phyloP scores from a whole-genome alignment of 179 eudicot genomes.

The Beta macrorhiza region DNA sequence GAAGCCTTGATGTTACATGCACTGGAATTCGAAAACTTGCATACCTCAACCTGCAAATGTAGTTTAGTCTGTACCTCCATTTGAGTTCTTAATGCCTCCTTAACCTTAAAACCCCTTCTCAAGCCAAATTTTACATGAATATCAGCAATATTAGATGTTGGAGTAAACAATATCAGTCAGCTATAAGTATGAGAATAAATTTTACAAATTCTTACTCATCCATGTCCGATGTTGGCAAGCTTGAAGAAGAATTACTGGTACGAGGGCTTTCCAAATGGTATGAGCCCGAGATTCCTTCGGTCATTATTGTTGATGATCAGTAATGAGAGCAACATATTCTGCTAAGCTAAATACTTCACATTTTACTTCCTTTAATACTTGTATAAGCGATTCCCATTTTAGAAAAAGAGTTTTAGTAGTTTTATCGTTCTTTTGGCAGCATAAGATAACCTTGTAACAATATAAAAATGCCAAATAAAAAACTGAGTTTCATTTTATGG shows the following conservation, averaged over 20 bases:
- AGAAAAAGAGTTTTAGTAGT: neutral
- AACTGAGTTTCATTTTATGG: neutral
- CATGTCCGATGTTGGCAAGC: slow-evolving; percentile 55
- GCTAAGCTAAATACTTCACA: neutral
- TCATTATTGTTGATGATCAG: slow-evolving; percentile 25
- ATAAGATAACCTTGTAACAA: no score
- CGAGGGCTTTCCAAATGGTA: slow-evolving; percentile 62
- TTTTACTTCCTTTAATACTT: neutral
- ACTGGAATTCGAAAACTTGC: slow-evolving; percentile 1
- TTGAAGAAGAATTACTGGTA: slow-evolving; percentile 55
- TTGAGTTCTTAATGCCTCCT: slow-evolving; percentile 75
- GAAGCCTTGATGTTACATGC: neutral
- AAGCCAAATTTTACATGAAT: slow-evolving; percentile 17
- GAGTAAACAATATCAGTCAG: neutral
- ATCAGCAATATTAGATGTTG: neutral
- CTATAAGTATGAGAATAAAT: slow-evolving; percentile 1
- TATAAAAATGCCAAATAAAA: no score
- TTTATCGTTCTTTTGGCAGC: no score
- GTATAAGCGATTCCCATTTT: neutral
- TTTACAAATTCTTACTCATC: slow-evolving; percentile 55
- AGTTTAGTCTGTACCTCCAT: slow-evolving; percentile 77
- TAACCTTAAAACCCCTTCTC: slow-evolving; percentile 65
- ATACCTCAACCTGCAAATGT: slow-evolving; percentile 69
- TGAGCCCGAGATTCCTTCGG: slow-evolving; percentile 49
- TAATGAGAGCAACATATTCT: neutral